phyloP scores from a whole-genome alignment of 495 filamentous ascomycete genomes.

The Astrocystis sublimbata region DNA sequence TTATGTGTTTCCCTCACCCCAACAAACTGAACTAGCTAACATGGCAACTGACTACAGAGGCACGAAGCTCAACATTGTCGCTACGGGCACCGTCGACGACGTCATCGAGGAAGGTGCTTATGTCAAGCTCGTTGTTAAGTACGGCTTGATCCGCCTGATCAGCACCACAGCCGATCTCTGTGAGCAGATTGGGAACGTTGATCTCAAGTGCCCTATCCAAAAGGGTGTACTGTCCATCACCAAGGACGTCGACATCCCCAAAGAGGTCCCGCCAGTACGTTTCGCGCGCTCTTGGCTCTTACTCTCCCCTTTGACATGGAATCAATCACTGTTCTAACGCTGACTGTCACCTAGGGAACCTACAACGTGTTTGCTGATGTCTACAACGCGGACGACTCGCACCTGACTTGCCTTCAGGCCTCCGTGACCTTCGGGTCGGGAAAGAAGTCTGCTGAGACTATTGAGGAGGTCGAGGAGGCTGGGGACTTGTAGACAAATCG shows the following conservation, averaged over 20 bases:
- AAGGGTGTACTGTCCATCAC: slow-evolving; percentile 68
- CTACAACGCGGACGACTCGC: slow-evolving; percentile 62
- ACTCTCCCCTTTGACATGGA: background rate
- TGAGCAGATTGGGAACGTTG: slow-evolving; percentile 82
- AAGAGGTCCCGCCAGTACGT: slow-evolving; percentile 85
- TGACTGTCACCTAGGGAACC: slow-evolving; percentile 62
- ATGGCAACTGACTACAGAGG: slow-evolving; percentile 59
- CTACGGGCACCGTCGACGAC: slow-evolving; percentile 68
- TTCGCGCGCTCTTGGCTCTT: background rate
- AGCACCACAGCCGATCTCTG: slow-evolving; percentile 78
- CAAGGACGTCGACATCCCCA: slow-evolving; percentile 83
- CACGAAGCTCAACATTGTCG: slow-evolving; percentile 72
- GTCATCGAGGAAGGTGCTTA: slow-evolving; percentile 73
- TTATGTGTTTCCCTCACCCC: slow-evolving; percentile 23
- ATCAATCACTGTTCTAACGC: too few species aligned
- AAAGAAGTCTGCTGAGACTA: slow-evolving; percentile 5
- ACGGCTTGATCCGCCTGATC: slow-evolving; percentile 87
- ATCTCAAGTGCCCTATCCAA: slow-evolving; percentile 84
- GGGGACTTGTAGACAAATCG: slow-evolving; percentile 19
- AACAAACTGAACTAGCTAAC: slow-evolving; percentile 24
- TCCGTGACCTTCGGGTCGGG: slow-evolving; percentile 55
- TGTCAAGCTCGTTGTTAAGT: slow-evolving; percentile 84
- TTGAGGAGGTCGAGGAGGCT: slow-evolving; percentile 3
- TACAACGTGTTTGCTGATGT: slow-evolving; percentile 90
- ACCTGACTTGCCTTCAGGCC: slow-evolving; percentile 82